Evolutionary conservation across 345 rosid species (phyloP).

Genomic region (Lepidium sativum): DNA sequence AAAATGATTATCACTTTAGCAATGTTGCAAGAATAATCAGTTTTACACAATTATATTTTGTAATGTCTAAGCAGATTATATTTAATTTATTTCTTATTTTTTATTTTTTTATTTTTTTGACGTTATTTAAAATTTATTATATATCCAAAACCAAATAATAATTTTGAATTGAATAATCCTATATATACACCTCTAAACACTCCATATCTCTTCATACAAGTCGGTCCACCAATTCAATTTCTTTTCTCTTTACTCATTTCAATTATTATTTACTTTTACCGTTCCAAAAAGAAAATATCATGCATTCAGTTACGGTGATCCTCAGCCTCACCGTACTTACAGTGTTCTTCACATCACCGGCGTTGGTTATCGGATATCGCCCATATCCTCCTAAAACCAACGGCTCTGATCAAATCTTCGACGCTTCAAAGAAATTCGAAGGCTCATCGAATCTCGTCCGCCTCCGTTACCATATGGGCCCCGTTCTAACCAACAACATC

Average conservation of each 20-base stretch:
- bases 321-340: conserved; percentile 28
- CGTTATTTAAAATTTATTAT: no score
- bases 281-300: background rate
- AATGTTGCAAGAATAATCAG: background rate
- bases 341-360: conserved; percentile 18
- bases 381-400: conserved; percentile 67
- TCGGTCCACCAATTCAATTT: conserved; percentile 10
- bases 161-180: background rate
- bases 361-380: conserved; percentile 45
- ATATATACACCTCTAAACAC: conserved; percentile 14
- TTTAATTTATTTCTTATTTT: no score
- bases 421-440: conserved; percentile 67
- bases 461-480: conserved; percentile 92
- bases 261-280: conserved; percentile 13
- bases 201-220: conserved; percentile 7
- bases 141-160: no score
- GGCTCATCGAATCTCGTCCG: conserved; percentile 88
- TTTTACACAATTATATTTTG: background rate
- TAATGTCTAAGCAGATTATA: background rate
- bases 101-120: no score
- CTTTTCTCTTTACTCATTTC: background rate
- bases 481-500: conserved; percentile 78
- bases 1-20: no score
- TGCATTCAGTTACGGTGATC: conserved; percentile 27
- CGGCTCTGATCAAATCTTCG: conserved; percentile 41